Percentiles rank a stretch among this genome's conserved stretches.
phyloP scores from a whole-genome alignment of 148 eudicot genomes.

The Dysphania ambrosioides region DNA sequence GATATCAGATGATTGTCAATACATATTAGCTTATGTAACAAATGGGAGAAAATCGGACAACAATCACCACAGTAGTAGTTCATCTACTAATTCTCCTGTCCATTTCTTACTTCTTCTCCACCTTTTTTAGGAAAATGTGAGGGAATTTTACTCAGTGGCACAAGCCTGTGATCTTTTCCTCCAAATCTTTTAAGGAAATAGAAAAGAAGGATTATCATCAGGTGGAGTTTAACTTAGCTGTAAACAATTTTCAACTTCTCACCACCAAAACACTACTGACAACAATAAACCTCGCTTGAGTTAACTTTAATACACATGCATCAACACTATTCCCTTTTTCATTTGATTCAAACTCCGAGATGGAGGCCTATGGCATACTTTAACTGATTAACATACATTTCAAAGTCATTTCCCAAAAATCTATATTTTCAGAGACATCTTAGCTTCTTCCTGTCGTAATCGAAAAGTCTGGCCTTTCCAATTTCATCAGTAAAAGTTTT shows the following conservation, averaged over 20 bases:
- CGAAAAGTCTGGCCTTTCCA: neutral
- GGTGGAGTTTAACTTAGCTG: neutral
- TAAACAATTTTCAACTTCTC: neutral
- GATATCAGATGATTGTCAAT: conserved; percentile 12
- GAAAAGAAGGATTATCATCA: neutral
- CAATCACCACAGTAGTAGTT: neutral
- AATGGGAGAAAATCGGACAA: neutral
- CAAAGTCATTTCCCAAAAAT: neutral
- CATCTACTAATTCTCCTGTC: neutral
- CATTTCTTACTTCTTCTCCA: neutral
- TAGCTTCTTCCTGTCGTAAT: neutral
- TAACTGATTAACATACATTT: neutral
- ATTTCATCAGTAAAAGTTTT: neutral
- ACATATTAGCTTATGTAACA: neutral
- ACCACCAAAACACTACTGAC: neutral
- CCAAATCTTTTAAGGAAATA: too few species aligned
- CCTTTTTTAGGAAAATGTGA: neutral
- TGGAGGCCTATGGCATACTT: neutral
- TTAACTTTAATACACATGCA: neutral
- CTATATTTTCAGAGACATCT: too few species aligned
- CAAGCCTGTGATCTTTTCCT: neutral
- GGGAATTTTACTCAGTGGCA: neutral
- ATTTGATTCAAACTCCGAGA: neutral
- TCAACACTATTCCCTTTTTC: neutral
- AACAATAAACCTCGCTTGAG: too few species aligned